Percentiles rank a stretch among this genome's conserved stretches.
phyloP scores from a whole-genome alignment of 441 rosid genomes.

The Pelargonium citronellum region DNA sequence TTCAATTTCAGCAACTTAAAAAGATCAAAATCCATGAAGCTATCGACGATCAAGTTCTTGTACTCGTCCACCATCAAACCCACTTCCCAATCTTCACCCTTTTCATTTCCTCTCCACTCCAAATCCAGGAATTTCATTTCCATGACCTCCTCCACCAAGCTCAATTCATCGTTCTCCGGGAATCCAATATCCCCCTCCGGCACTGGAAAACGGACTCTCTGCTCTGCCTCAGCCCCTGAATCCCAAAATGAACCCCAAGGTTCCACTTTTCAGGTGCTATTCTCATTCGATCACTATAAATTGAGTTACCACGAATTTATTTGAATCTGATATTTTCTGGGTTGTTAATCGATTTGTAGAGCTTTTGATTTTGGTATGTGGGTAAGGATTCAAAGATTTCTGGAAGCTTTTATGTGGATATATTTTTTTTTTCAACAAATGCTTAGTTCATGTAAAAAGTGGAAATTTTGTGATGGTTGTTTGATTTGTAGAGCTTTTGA shows the following conservation, averaged over 20 bases:
- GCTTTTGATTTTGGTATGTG: neutral
- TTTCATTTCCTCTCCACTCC: constrained; percentile 16
- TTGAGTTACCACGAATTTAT: neutral
- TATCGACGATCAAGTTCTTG: constrained; percentile 16
- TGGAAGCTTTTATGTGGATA: neutral
- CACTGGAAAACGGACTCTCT: constrained; percentile 13
- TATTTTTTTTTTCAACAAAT: neutral
- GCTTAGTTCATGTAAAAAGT: neutral
- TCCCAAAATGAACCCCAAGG: constrained; percentile 15
- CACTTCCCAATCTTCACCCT: constrained; percentile 6
- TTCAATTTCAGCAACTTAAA: too few relatives aligned
- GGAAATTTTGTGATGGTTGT: neutral
- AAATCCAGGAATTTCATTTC: constrained; percentile 20
- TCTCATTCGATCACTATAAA: neutral
- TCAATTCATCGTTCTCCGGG: neutral
- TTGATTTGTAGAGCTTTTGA: too few relatives aligned
- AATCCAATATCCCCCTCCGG: constrained; percentile 5
- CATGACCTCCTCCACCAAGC: neutral
- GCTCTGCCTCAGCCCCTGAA: constrained; percentile 28
- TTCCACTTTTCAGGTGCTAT: constrained; percentile 28
- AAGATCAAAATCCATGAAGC: neutral
- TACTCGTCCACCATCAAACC: constrained; percentile 25
- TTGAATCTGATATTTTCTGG: neutral
- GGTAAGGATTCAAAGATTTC: neutral
- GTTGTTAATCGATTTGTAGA: neutral